Evolutionary conservation across 2,329 filamentous ascomycete species (phyloP), one percentile per base, ranked within the genome.

Genomic region (Pestalotiopsis sp.): DNA sequence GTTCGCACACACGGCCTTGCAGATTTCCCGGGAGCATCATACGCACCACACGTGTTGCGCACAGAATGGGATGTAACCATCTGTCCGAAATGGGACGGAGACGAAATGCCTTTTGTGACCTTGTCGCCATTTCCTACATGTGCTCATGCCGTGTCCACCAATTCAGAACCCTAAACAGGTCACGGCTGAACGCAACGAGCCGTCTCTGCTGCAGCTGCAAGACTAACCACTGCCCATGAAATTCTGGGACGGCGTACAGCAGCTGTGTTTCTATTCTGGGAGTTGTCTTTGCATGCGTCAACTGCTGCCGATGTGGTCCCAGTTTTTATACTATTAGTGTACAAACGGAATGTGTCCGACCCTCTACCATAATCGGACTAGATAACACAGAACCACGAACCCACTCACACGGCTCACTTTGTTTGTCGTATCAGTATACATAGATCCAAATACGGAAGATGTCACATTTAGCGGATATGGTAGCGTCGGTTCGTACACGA

Each of bases 31-130:
- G 20, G 27, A 25, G 63, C 63, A 65, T 65, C 14, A 57, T 36
- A 55, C 27, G 27, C 20, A 41, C 52, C 7, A 23, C 64, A 66
- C 64, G 64, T 66, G 64, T 31, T 66, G 41, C 17, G 36, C 45
- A 57, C 55, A 23, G 36, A 55, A 61, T 45, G 25, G 27, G 49
- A 66, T 66, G 64, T 23, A 60, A 66, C 64, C 52, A 61, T 58
- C 31, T 23, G 27, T 36, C 64, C 64, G 20, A 59, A 39, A 14
- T 60, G 64, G 64, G 20, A 66, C 7, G 11, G 45, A 52, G 60
- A 66, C 41, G 52, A 60, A 36, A 60, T 31, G 13, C 20, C 27
- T 17, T 55, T 25, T 61, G 64, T 36, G 45, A 60, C 52, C 31
- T 39, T 38, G 23, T 17, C 57, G 57, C 57, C 57, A 36, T 59